A percentile compares a stretch with the other conserved stretches of the same genome.
These are phyloP conservation scores for Dryadomyces quercus-mongolicae DNA, from an alignment of 2,329 filamentous ascomycete species.

Conservation along the genomic window DNA sequence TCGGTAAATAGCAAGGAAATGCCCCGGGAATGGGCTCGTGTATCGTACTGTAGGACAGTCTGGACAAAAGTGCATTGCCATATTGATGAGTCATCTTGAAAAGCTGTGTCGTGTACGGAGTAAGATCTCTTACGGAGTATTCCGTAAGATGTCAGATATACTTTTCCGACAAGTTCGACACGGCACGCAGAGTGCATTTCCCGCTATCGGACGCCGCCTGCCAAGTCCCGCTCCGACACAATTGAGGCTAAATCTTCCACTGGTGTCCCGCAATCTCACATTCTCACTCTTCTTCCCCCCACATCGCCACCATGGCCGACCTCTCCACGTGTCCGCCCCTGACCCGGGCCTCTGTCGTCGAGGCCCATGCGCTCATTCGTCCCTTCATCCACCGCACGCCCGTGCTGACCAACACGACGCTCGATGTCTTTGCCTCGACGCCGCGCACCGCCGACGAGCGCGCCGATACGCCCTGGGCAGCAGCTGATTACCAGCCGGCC, in stretches of 20 bases:
- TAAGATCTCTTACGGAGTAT: too few relatives aligned
- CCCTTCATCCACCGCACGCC: conserved; percentile 73
- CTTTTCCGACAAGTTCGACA: too few relatives aligned
- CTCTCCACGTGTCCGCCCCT: conserved; percentile 47
- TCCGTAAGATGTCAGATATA: too few relatives aligned
- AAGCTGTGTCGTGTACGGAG: too few relatives aligned
- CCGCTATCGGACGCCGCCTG: not conserved
- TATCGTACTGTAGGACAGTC: not conserved
- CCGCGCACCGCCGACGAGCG: conserved; percentile 34
- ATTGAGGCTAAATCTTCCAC: too few relatives aligned
- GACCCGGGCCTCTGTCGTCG: conserved; percentile 57
- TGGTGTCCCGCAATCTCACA: too few relatives aligned
- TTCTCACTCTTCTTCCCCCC: not conserved
- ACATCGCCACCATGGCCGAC: conserved; percentile 34
- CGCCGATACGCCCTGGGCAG: conserved; percentile 1
- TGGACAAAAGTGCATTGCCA: not conserved
- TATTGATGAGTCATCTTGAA: too few relatives aligned
- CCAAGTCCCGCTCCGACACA: too few relatives aligned
- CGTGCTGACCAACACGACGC: conserved; percentile 65
- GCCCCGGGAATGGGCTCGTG: not conserved
- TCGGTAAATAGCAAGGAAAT: conserved; percentile 12
- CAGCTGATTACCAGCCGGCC: conserved; percentile 29
- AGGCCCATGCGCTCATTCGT: conserved; percentile 61
- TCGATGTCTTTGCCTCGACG: conserved; percentile 63
- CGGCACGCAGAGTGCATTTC: not conserved